Base-by-base conservation (phyloP, 306 rosid genomes). In the Vigna radiata region DNA sequence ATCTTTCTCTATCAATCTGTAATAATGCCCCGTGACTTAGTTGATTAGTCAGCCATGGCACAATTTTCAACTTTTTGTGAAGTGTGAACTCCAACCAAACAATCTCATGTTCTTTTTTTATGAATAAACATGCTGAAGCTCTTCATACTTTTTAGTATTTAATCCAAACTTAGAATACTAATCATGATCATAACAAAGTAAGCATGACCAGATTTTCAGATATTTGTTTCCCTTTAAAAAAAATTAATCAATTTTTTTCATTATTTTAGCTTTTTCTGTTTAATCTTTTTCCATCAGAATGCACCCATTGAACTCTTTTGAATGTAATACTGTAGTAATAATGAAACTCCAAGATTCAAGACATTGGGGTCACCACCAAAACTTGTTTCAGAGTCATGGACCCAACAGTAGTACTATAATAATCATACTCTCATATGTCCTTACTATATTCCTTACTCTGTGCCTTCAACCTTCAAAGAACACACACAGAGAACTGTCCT, bases 381-480 rank as follows among this genome's bases (percentile, higher is more conserved):
- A 63, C 4, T 63, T 3, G 27, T 63, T 36, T 14, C 44, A 61
- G 46, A 33, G 25, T 16, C 48, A 63, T 63, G 47, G 69, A 36
- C 69, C 69, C 69, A 36, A 63, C 37, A 17, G 9, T 4, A 61
- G 12, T 8, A 16, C 15, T 63, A 62, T 62, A 62, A 64, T 64
- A 62, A 62, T 36, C 46, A n/a, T n/a, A 3, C 7, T 29, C 43
- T 29, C 37, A 63, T 37, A 62, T 46, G 1, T 15, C 29, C 19
- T 65, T 18, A 18, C 52, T 44, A 67, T 44, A 67, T 67, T 67
- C 55, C 54, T 67, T 44, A 21, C 72, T 67, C 23, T 43, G 37
- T 43, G 37, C 13, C 1, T 67, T 67, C 72, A 67, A 19, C 17
- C 55, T 43, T 67, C 39, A 58, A 4, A 65, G 59, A 65, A 50